Conservation (phyloP, 176 grass and related monocot species). For the Otatea glauca region DNA sequence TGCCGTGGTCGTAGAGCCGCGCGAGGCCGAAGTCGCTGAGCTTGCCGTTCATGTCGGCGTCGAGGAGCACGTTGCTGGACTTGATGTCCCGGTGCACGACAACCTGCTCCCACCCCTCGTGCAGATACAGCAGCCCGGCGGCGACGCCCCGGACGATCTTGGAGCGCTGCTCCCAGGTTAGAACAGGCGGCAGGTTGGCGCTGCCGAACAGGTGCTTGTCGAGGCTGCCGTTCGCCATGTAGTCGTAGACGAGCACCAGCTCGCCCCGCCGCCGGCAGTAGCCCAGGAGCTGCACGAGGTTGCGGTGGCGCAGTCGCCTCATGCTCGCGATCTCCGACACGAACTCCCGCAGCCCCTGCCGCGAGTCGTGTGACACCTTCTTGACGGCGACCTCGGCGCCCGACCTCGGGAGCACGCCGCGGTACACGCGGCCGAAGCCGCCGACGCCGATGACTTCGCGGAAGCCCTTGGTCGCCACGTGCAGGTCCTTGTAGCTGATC, state of each 20-base stretch:
- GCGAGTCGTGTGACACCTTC: constrained; percentile 64
- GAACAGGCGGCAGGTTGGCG: neutral
- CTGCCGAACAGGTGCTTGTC: constrained; percentile 61
- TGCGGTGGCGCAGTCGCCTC: constrained; percentile 76
- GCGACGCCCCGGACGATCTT: constrained; percentile 65
- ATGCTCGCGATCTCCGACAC: constrained; percentile 77
- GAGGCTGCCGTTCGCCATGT: constrained; percentile 74
- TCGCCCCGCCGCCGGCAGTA: constrained; percentile 74
- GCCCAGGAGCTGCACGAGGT: constrained; percentile 72
- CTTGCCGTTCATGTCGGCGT: constrained; percentile 69
- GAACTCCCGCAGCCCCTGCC: constrained; percentile 79
- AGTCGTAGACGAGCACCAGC: constrained; percentile 79
- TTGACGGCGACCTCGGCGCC: constrained; percentile 69
- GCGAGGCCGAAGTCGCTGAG: constrained; percentile 91
- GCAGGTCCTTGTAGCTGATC: constrained; percentile 66
- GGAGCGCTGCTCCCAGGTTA: constrained; percentile 66
- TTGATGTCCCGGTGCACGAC: constrained; percentile 96
- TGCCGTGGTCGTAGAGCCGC: constrained; percentile 67
- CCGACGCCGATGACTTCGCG: constrained; percentile 64
- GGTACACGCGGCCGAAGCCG: constrained; percentile 76
- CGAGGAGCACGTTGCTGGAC: constrained; percentile 80
- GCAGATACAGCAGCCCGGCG: constrained; percentile 74
- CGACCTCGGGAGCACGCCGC: constrained; percentile 48
- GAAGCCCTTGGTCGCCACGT: constrained; percentile 63
- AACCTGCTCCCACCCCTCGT: constrained; percentile 89